Base-by-base conservation (phyloP, 306 rosid species). In the Cyamopsis tetragonoloba region DNA sequence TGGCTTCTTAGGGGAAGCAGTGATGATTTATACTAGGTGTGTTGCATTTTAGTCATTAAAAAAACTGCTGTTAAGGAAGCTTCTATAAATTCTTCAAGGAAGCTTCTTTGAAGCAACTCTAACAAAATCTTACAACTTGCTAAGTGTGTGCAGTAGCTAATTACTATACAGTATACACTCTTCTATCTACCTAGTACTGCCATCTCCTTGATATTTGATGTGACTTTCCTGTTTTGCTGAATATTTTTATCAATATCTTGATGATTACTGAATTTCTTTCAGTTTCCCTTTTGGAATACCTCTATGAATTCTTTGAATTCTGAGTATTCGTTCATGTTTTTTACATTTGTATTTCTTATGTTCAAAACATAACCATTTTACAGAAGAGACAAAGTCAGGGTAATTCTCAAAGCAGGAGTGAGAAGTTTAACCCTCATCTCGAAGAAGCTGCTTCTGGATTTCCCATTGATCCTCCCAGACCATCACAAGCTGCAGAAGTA, bases 391-490 rank as follows among this genome's bases (percentile, higher is more conserved):
- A 88, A 80, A 81, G 86, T 62, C 89, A 85, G 38, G 38, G 77
- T 41, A 79, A 72, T 75, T 75, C 97, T 10, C 91, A 86, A 81
- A 95, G 99, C 79, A 83, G 97, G 60, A 95, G 99, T 51, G 99
- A 95, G 87, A 95, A 88, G 87, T 95, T 95, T 75, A 90, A 88
- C 64, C 92, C 92, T 82, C 99, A 95, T 74, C 88, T 88, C 2
- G 99, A 90, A 82, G 99, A 95, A 66, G 95, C 71, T 83, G 97
- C 91, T 17, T 95, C 99, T 34, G 99, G 99, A 31, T 95, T 95
- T 83, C 97, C 99, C 53, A 95, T 95, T 51, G 99, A 95, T 50
- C 99, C 99, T n/a, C 99, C 99, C 38, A 83, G 99, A 80, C 91
- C 92, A 62, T 95, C 96, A 43, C 97, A 95, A 62, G 86, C 79